Conservation (phyloP, 2,329 filamentous ascomycete species). For the Aspergillus proliferans region DNA sequence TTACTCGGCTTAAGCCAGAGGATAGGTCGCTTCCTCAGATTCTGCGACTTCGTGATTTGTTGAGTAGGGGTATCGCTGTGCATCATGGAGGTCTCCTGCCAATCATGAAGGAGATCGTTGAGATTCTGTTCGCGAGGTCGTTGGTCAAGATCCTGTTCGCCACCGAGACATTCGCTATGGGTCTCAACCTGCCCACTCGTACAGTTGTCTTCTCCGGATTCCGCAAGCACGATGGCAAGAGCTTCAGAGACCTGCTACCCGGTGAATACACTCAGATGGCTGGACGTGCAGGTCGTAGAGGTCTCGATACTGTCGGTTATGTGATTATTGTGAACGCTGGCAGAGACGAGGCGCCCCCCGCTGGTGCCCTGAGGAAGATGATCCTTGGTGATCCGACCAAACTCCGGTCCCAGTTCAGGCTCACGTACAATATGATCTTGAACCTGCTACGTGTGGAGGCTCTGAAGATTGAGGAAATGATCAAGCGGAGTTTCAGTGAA, state of each 20-base stretch:
- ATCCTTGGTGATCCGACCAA: slow-evolving; percentile 94
- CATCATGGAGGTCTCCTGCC: slow-evolving; percentile 92
- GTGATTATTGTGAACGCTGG: slow-evolving; percentile 85
- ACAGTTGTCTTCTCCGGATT: slow-evolving; percentile 98
- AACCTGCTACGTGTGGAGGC: slow-evolving; percentile 93
- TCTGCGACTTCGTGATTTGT: slow-evolving; percentile 73
- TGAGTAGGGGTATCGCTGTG: slow-evolving; percentile 85
- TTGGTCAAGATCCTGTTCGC: slow-evolving; percentile 96
- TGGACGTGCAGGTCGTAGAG: slow-evolving; percentile 84
- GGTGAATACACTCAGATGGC: slow-evolving; percentile 99
- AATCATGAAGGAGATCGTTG: slow-evolving; percentile 96
- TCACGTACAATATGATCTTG: slow-evolving; percentile 99
- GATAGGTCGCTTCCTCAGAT: slow-evolving; percentile 91
- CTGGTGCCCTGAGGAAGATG: slow-evolving; percentile 78
- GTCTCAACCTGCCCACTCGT: slow-evolving; percentile 86
- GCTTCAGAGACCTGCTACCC: slow-evolving; percentile 82
- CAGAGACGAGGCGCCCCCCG: slow-evolving; percentile 80
- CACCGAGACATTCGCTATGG: slow-evolving; percentile 98
- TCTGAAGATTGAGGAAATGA: slow-evolving; percentile 99
- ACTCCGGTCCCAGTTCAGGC: slow-evolving; percentile 86
- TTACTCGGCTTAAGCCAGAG: slow-evolving; percentile 83
- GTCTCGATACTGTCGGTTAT: slow-evolving; percentile 84
- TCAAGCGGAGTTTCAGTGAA: slow-evolving; percentile 98
- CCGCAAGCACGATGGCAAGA: slow-evolving; percentile 89
- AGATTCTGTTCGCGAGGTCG: slow-evolving; percentile 91